phyloP scores from a whole-genome alignment of 805 yeast species.

The Yarrowia deformans region DNA sequence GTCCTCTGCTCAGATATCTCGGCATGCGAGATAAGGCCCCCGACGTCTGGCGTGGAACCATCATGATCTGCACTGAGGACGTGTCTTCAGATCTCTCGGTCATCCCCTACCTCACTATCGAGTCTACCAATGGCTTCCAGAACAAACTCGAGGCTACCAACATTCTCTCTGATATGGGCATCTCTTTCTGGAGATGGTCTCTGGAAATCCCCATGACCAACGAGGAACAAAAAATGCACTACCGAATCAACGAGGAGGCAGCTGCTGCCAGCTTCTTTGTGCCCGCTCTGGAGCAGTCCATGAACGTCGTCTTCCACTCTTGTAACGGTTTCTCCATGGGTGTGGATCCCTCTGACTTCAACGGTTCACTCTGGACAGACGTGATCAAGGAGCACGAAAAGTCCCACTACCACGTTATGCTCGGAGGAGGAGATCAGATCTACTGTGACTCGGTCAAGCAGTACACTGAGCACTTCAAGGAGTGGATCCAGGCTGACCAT shows the following conservation, averaged over 20 bases:
- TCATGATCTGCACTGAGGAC: constrained; percentile 68
- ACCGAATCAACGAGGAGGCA: constrained; percentile 60
- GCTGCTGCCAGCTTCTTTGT: constrained; percentile 69
- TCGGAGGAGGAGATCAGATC: constrained; percentile 97
- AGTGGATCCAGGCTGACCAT: constrained; percentile 69
- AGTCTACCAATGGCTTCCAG: constrained; percentile 27
- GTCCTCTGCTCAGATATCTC: constrained; percentile 76
- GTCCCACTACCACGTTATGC: constrained; percentile 85
- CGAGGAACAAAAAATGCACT: constrained; percentile 68
- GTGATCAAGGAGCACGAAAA: constrained; percentile 71
- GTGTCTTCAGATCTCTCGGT: constrained; percentile 44
- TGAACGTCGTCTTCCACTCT: constrained; percentile 83
- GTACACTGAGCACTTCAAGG: constrained; percentile 55
- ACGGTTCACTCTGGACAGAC: constrained; percentile 86
- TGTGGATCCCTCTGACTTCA: constrained; percentile 69
- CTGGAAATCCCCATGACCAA: constrained; percentile 59
- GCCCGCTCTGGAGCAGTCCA: constrained; percentile 68
- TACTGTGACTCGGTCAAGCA: constrained; percentile 83
- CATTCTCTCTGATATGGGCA: constrained; percentile 57
- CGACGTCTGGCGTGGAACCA: constrained; percentile 68
- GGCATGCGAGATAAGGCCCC: constrained; percentile 61
- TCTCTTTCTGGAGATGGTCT: constrained; percentile 70
- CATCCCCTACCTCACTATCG: constrained; percentile 48
- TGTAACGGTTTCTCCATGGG: constrained; percentile 89
- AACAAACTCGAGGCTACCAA: constrained; percentile 50